Percentiles rank a stretch among this genome's conserved stretches.
Evolutionary conservation across 1,284 basidiomycete genomes (phyloP).

Genomic region (Amylostereum chailletii): DNA sequence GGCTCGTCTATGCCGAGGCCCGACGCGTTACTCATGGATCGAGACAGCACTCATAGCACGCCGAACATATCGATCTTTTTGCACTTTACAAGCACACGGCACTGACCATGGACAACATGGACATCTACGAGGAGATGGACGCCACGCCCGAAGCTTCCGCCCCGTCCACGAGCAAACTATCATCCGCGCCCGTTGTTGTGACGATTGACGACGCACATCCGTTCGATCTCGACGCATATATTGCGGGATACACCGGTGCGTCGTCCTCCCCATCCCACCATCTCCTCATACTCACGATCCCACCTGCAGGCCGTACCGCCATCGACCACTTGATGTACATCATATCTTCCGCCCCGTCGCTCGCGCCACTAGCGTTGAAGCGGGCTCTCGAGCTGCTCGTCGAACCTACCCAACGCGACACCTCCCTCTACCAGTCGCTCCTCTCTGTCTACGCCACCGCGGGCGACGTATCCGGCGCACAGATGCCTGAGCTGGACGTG

Average conservation of each 20-base stretch:
- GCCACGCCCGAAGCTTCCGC: too few relatives aligned
- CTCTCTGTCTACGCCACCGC: conserved; percentile 51
- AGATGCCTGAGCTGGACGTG: conserved; percentile 37
- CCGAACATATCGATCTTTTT: too few relatives aligned
- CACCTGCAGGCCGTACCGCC: conserved; percentile 48
- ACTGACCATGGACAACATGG: too few relatives aligned
- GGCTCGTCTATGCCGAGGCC: too few relatives aligned
- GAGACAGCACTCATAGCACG: too few relatives aligned
- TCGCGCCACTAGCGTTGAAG: conserved; percentile 61
- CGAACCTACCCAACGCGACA: conserved; percentile 42
- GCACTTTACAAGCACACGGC: too few relatives aligned
- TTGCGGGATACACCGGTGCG: conserved; percentile 54
- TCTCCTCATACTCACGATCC: not conserved
- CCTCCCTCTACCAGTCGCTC: conserved; percentile 46
- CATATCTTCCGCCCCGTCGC: conserved; percentile 48
- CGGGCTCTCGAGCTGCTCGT: conserved; percentile 56
- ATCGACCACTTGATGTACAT: conserved; percentile 65
- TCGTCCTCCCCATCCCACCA: not conserved
- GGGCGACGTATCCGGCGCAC: conserved; percentile 27
- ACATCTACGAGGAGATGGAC: too few relatives aligned
- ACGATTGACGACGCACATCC: conserved; percentile 67
- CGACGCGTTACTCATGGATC: too few relatives aligned
- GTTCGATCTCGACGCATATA: conserved; percentile 70
- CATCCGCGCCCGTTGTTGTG: conserved; percentile 18
- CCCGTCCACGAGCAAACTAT: conserved; percentile 2